Conservation (phyloP, 78 protist species). For the Tieghemostelium lacteum region DNA sequence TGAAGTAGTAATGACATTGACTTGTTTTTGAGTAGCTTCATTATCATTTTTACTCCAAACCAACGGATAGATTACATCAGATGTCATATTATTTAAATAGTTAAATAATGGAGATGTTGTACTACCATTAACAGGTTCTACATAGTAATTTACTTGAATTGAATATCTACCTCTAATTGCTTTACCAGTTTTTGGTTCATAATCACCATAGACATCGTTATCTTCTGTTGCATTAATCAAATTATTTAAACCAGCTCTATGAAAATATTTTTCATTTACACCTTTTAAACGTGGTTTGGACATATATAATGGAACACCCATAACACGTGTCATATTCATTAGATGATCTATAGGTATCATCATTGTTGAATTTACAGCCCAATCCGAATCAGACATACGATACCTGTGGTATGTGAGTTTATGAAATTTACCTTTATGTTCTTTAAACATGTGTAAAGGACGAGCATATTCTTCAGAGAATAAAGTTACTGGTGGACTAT, state of each 20-base stretch:
- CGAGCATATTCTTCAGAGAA: conserved; percentile 51
- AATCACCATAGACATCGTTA: conserved; percentile 46
- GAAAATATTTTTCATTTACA: conserved; percentile 20
- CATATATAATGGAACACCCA: conserved; percentile 33
- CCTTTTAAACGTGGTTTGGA: conserved; percentile 56
- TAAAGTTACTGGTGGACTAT: background rate
- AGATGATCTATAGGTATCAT: conserved; percentile 17
- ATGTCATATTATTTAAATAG: background rate
- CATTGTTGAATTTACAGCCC: conserved; percentile 1
- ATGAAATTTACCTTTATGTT: background rate
- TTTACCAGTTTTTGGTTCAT: conserved; percentile 72
- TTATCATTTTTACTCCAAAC: conserved; percentile 55
- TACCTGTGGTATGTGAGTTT: conserved; percentile 41
- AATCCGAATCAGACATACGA: background rate
- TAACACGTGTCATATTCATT: conserved; percentile 3
- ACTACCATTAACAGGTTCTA: conserved; percentile 30
- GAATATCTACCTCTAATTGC: conserved; percentile 71
- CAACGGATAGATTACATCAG: conserved; percentile 55
- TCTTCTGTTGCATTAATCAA: conserved; percentile 8
- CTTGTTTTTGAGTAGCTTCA: conserved; percentile 35
- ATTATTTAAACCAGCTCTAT: conserved; percentile 31
- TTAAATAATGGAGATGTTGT: background rate
- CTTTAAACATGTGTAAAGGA: conserved; percentile 9
- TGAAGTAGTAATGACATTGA: conserved; percentile 19
- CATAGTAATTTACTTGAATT: conserved; percentile 46